Evolutionary conservation across 805 yeast genomes (phyloP), one percentile per base, ranked within the genome.

Genomic region (Suhomyces xylopsoci): DNA sequence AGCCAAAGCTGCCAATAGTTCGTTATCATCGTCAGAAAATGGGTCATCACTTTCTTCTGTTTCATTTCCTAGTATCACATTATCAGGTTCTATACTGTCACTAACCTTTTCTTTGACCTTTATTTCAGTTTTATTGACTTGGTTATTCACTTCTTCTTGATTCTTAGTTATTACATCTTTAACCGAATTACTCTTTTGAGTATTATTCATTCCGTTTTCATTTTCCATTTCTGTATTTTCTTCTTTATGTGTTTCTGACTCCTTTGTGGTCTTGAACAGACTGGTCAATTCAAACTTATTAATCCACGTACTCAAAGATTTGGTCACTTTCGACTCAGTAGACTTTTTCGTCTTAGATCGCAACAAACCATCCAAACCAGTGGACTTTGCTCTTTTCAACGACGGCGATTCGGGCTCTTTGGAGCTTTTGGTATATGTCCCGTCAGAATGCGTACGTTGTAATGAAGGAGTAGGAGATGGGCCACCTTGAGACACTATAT

Each of bases 371-470:
- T 50, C 60, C 34, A 58, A 51, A 28, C 71, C 77, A 48, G 68
- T 61, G 0, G 80, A 71, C 52, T 70, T 74, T 22, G 79, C 62
- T 50, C 81, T 66, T 43, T 54, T 53, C 9, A 78, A 58, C 12
- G 71, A 61, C 2, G 79, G 79, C 8, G 74, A 64, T 10, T 58
- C 59, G 10, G 48, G 52, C 57, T 57, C 54, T 58, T 50, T 1
- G n/a, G 51, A 38, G 32, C 59, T 53, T 51, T 59, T n/a, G 53
- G 48, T 40, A 15, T 56, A 56, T 5, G 64, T 61, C 5, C 64
- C 51, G 34, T 73, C 76, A 2, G 76, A 70, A 5, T 58, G 56
- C 2, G 77, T 63, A 48, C 77, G 64, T n/a, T 67, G 63, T 45
- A 70, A 51, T 7, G 52, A 20, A 8, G 49, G 49, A 60, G 17